Percentiles rank a stretch among this genome's conserved stretches.
These are phyloP conservation scores for Globisporangium megalacanthum DNA, from an alignment of 352 stramenopile species.

Conservation along the genomic window DNA sequence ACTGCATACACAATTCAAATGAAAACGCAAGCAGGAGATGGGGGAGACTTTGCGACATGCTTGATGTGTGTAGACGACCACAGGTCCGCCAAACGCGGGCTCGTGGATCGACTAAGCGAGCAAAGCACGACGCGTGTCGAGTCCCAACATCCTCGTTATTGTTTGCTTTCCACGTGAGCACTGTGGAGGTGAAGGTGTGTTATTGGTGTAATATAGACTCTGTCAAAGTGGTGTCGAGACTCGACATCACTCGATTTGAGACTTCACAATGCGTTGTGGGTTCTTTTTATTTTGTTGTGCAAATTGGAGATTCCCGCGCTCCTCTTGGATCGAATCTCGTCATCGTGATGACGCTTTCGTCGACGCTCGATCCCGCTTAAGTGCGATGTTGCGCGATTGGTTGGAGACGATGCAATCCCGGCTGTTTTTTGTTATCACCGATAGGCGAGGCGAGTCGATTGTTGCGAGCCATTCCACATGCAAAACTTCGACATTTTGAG, in stretches of 20 bases:
- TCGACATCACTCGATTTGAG: too few relatives aligned
- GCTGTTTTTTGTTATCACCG: background rate
- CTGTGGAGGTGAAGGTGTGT: too few relatives aligned
- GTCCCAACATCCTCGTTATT: too few relatives aligned
- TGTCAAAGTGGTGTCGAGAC: too few relatives aligned
- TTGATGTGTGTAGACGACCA: conserved; percentile 2
- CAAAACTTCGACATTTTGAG: background rate
- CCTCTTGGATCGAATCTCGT: too few relatives aligned
- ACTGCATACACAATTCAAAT: background rate
- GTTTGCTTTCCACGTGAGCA: too few relatives aligned
- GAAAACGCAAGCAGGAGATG: background rate
- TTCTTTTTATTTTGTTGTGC: too few relatives aligned
- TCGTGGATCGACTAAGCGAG: background rate
- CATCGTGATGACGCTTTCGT: background rate
- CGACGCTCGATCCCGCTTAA: background rate
- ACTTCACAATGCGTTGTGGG: too few relatives aligned
- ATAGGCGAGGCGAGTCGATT: too few relatives aligned
- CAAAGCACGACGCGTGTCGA: background rate
- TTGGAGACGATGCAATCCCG: background rate
- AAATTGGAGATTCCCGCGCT: too few relatives aligned
- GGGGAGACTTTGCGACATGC: background rate
- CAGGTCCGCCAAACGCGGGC: too few relatives aligned
- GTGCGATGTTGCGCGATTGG: background rate
- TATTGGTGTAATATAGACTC: too few relatives aligned
- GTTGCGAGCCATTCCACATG: background rate